Evolutionary conservation across 2,329 filamentous ascomycete genomes (phyloP), one percentile per base, ranked within the genome.

Genomic region (Fusarium sp.): DNA sequence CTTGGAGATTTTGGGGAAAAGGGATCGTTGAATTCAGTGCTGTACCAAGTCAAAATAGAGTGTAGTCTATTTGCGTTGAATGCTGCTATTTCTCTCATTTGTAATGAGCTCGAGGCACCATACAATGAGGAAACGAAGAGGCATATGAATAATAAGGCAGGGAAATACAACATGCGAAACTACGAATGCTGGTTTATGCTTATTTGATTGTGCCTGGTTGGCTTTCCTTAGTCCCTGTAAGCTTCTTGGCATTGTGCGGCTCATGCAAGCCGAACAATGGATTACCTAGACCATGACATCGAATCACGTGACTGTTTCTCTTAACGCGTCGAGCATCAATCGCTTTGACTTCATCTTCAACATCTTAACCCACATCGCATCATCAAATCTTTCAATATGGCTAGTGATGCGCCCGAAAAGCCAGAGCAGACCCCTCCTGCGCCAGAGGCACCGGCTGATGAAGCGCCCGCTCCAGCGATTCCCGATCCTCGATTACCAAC

Each of bases 401-500:
- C 81, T 51, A 79, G 78, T 67, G 82, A 82, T 70, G 78, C 79
- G 45, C 80, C 81, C 55, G 81, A 83, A 63, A 81, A 78, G 32
- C 72, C 66, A 30, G 79, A 82, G 63, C 77, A 81, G 70, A 78
- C 77, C 9, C 70, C 77, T 28, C 71, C 76, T 63, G 74, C 71
- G 42, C 77, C 75, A 56, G 81, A 81, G 63, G 78, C 76, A 42
- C 77, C 78, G 30, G 39, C 56, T 53, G 80, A 81, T 53, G 71
- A 72, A 6, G 74, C 63, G 8, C 84, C 87, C 58, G 81, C 89
- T 55, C 85, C 84, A 45, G 81, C 87, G 15, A 81, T 84, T 11
- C 82, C 87, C 11, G 92, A 93, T 67, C 83, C 91, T 45, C 90
- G 89, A 79, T 85, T 94, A 73, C 91, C 93, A 3, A 92, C 92